Base-by-base conservation (phyloP, 345 rosid genomes). In the Hevea brasiliensis region DNA sequence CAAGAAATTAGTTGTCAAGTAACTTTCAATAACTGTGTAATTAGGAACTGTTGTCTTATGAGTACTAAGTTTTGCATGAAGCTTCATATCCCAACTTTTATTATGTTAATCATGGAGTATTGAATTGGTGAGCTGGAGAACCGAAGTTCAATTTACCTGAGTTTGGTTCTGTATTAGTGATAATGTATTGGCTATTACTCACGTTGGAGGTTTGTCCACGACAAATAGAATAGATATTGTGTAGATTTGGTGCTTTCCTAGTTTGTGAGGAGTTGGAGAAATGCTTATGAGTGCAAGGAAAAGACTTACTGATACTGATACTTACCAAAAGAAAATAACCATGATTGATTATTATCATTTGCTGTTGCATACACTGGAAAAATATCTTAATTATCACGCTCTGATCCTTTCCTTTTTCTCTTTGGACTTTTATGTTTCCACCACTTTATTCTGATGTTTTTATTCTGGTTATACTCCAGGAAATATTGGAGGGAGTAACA, bases 401-500 rank as follows among this genome's bases (percentile, higher is more conserved):
- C 17, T 68, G 24, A 18, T 58, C 11, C 29, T 45, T 15, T 50
- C 14, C 69, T 47, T 32, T 32, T 9, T 24, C 35, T 18, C 29
- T 17, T 20, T 7, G 26, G 3, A 6, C 61, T 50, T 7, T n/a
- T 35, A 32, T 50, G 27, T 48, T 47, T 55, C 18, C 18, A 37
- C n/a, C 15, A 10, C 15, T n/a, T 2, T 10, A 21, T 55, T 20
- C 47, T 48, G 24, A 41, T 61, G 15, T 53, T 75, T 50, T 37
- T 67, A 24, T 51, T 12, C 27, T 64, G 13, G 21, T 54, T 8
- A 47, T 67, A 7, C 29, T 69, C 44, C 86, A 95, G 99, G 96
- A 95, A 83, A 93, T 93, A 78, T 76, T 95, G 53, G 99, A 91
- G 70, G 94, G 93, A 48, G 98, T 95, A 21, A 91, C 91, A 23